Percentiles rank a stretch among this genome's conserved stretches.
Evolutionary conservation across 2,329 filamentous ascomycete genomes (phyloP).

Genomic region (Exserohilum turcica): DNA sequence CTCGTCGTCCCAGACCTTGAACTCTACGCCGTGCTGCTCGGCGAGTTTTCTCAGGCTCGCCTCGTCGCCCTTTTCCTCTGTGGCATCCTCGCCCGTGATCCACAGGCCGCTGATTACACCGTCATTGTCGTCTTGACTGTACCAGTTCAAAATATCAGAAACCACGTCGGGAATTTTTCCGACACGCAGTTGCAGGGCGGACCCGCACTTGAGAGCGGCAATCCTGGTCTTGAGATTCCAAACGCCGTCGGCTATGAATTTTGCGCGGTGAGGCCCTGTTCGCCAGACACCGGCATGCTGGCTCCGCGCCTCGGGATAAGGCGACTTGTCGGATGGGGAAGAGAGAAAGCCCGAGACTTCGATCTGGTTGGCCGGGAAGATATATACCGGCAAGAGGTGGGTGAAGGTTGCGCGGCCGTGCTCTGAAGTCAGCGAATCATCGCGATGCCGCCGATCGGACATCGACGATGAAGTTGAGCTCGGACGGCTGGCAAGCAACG

Average conservation of each 20-base stretch:
- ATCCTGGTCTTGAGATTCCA: slow-evolving; percentile 73
- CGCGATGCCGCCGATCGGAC: slow-evolving; percentile 44
- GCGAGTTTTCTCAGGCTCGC: slow-evolving; percentile 60
- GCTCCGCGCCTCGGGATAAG: slow-evolving; percentile 72
- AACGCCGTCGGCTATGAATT: slow-evolving; percentile 73
- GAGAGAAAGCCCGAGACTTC: slow-evolving; percentile 75
- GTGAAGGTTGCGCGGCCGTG: slow-evolving; percentile 32
- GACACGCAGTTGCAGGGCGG: slow-evolving; percentile 63
- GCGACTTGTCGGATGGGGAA: slow-evolving; percentile 51
- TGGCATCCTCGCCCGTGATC: slow-evolving; percentile 73
- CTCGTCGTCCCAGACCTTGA: slow-evolving; percentile 72
- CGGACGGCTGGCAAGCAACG: slow-evolving; percentile 30
- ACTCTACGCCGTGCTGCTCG: slow-evolving; percentile 59
- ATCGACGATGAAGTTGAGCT: slow-evolving; percentile 11
- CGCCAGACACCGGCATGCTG: slow-evolving; percentile 71
- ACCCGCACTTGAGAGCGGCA: slow-evolving; percentile 62
- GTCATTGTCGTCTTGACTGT: slow-evolving; percentile 35
- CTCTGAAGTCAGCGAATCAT: slow-evolving; percentile 35
- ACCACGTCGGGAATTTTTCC: slow-evolving; percentile 67
- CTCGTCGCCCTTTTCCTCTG: slow-evolving; percentile 72
- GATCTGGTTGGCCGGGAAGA: slow-evolving; percentile 72
- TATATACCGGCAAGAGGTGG: slow-evolving; percentile 70
- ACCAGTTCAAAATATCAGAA: slow-evolving; percentile 59
- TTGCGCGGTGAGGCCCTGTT: slow-evolving; percentile 72
- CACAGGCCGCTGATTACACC: slow-evolving; percentile 67